phyloP scores from a whole-genome alignment of 1,284 basidiomycete species.

The Cystobasidium sp. region DNA sequence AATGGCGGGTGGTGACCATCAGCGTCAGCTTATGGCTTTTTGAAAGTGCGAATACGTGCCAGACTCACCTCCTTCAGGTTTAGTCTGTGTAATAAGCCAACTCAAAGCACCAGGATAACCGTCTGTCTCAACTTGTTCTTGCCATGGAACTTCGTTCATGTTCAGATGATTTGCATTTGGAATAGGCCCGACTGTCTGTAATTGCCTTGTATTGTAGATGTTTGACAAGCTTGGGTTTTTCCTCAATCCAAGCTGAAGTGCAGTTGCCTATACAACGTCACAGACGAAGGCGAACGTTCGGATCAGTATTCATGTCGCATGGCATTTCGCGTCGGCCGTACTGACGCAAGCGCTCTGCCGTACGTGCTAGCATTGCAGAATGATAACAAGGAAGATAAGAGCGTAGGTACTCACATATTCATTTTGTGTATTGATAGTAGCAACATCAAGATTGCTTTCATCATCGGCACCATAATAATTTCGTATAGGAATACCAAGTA shows the following conservation, averaged over 20 bases:
- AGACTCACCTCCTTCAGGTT: slow-evolving; percentile 38
- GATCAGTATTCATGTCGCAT: not conserved
- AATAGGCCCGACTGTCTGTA: slow-evolving; percentile 36
- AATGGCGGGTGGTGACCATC: too few relatives aligned
- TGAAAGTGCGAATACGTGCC: too few relatives aligned
- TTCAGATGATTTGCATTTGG: slow-evolving; percentile 31
- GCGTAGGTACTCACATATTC: slow-evolving; percentile 18
- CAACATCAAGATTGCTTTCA: slow-evolving; percentile 20
- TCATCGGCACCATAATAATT: slow-evolving; percentile 40
- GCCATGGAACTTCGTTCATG: slow-evolving; percentile 37
- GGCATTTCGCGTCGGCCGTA: not conserved
- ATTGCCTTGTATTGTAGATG: slow-evolving; percentile 1
- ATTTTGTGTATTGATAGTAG: slow-evolving; percentile 22
- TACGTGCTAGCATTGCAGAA: not conserved
- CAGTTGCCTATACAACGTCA: not conserved
- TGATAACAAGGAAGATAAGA: not conserved
- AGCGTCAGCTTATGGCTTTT: too few relatives aligned
- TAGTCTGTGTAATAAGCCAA: slow-evolving; percentile 29
- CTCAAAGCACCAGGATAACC: slow-evolving; percentile 31
- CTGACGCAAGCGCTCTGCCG: too few relatives aligned
- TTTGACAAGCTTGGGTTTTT: not conserved
- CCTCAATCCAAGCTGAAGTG: not conserved
- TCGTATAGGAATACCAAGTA: slow-evolving; percentile 35
- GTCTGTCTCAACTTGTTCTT: slow-evolving; percentile 33
- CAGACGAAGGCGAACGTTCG: not conserved